Conservation (phyloP, 495 filamentous ascomycete genomes). For the Xylaria bambusicola region DNA sequence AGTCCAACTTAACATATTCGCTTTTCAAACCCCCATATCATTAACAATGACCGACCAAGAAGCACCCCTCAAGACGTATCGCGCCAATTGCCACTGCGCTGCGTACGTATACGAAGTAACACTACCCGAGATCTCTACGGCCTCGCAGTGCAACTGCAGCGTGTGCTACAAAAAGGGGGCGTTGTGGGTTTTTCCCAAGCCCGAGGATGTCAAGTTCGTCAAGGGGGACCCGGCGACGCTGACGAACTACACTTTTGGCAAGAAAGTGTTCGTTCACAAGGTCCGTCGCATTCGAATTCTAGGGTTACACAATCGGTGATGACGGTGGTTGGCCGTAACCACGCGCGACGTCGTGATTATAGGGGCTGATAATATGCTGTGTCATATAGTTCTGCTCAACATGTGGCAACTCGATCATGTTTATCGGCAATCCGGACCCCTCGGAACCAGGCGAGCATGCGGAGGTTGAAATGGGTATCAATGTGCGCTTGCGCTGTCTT, state of each 20-base stretch:
- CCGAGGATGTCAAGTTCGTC: slow-evolving; percentile 25
- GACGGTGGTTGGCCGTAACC: too few relatives aligned
- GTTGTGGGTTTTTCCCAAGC: slow-evolving; percentile 15
- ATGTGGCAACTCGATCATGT: slow-evolving; percentile 23
- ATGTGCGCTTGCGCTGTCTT: background rate
- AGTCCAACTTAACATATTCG: too few relatives aligned
- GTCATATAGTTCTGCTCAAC: slow-evolving; percentile 25
- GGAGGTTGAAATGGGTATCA: background rate
- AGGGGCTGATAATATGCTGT: background rate
- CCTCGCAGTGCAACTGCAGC: slow-evolving; percentile 23
- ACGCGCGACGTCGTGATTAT: too few relatives aligned
- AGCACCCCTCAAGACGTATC: slow-evolving; percentile 15
- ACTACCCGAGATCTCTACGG: slow-evolving; percentile 16
- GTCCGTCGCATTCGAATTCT: slow-evolving; percentile 9
- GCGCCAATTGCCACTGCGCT: slow-evolving; percentile 39
- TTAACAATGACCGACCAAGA: slow-evolving; percentile 15
- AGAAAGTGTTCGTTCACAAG: slow-evolving; percentile 16
- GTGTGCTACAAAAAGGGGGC: slow-evolving; percentile 30
- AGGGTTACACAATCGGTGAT: background rate
- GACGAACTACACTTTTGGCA: slow-evolving; percentile 23
- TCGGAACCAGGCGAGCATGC: background rate
- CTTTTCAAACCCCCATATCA: too few relatives aligned
- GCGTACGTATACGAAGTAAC: slow-evolving; percentile 29
- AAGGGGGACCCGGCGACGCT: slow-evolving; percentile 21
- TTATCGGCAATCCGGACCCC: background rate